Conservation (phyloP, 768 basidiomycete genomes). For the Mycena galericulata region DNA sequence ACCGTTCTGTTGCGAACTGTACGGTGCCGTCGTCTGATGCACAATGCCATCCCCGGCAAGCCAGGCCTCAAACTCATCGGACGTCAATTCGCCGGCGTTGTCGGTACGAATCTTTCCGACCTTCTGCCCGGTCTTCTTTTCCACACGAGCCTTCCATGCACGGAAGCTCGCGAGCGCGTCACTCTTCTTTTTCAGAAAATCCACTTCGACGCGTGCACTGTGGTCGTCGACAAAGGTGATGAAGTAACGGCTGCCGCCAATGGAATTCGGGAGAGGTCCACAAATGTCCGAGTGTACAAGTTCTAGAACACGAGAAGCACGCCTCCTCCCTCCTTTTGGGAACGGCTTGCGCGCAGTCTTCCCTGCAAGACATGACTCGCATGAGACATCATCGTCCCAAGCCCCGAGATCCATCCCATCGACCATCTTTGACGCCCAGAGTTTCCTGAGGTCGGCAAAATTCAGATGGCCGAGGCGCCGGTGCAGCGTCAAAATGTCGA, state of each 20-base stretch:
- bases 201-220: not conserved
- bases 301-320: conserved; percentile 9
- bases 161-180: not conserved
- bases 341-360: conserved; percentile 6
- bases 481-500: conserved; percentile 5
- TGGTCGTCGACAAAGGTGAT: conserved; percentile 8
- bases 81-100: not conserved
- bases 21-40: not conserved
- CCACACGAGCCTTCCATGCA: conserved; percentile 1
- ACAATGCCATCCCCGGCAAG: not conserved
- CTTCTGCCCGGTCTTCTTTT: not conserved
- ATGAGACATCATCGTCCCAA: not conserved
- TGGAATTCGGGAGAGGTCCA: not conserved
- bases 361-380: not conserved
- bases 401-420: conserved; percentile 11
- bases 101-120: not conserved
- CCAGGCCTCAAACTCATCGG: not conserved
- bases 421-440: not conserved
- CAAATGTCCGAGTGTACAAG: conserved; percentile 6
- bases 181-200: not conserved
- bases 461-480: conserved; percentile 9
- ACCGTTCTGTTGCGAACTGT: conserved; percentile 1
- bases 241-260: conserved; percentile 3
- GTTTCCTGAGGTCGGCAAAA: conserved; percentile 9
- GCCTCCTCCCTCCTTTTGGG: not conserved